These are phyloP conservation scores for Gamarada debralockiae DNA, from an alignment of 495 filamentous ascomycete genomes.

Conservation along the genomic window DNA sequence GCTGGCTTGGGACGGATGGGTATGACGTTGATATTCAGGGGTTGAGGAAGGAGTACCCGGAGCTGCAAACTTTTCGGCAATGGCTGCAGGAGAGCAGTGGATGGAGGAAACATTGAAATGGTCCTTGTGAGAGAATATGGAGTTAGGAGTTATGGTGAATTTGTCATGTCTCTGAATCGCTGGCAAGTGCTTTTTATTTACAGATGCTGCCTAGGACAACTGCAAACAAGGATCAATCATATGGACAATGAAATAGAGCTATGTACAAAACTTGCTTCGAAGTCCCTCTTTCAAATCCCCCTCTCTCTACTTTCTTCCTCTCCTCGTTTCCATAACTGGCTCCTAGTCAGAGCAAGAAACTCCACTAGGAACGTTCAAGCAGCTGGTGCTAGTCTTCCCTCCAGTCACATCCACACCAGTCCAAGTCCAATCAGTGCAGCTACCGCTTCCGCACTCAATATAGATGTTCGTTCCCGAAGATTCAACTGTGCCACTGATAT, in stretches of 20 bases:
- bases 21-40: slow-evolving; percentile 39
- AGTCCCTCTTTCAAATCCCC: no score
- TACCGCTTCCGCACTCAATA: slow-evolving; percentile 46
- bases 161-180: no score
- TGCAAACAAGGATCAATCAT: no score
- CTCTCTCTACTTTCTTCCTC: no score
- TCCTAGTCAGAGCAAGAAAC: slow-evolving; percentile 24
- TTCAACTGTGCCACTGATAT: slow-evolving; percentile 47
- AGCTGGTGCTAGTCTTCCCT: slow-evolving; percentile 37
- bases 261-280: no score
- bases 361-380: slow-evolving; percentile 37
- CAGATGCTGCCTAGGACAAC: no score
- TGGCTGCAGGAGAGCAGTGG: slow-evolving; percentile 37
- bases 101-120: slow-evolving; percentile 27
- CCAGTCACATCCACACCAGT: slow-evolving; percentile 39
- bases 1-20: slow-evolving; percentile 42
- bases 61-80: slow-evolving; percentile 35
- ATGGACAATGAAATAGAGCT: no score
- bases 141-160: no score
- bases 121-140: no score
- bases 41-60: slow-evolving; percentile 32
- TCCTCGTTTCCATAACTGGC: no score
- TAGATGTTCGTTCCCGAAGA: slow-evolving; percentile 41
- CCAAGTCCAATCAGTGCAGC: slow-evolving; percentile 48
- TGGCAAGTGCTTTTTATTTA: no score